Percentiles rank a stretch among this genome's conserved stretches.
These are phyloP conservation scores for Suillus discolor DNA, from an alignment of 768 basidiomycete species.

Conservation along the genomic window DNA sequence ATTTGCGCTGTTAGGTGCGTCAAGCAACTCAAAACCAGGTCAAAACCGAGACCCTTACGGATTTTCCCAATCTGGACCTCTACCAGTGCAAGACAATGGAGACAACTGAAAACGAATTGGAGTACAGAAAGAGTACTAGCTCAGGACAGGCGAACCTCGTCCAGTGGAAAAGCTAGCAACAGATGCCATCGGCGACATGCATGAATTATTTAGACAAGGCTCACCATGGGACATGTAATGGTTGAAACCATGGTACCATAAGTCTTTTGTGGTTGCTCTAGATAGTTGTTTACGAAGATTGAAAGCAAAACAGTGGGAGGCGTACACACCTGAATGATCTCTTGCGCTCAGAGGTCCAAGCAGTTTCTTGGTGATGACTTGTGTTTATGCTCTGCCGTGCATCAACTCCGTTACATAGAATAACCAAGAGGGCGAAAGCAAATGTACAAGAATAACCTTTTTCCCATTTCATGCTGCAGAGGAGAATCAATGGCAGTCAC, in stretches of 20 bases:
- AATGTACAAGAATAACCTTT: slow-evolving; percentile 55
- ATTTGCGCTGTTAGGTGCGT: slow-evolving; percentile 52
- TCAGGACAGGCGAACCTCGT: slow-evolving; percentile 57
- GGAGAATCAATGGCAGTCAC: neutral
- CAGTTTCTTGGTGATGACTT: slow-evolving; percentile 24
- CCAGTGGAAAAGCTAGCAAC: slow-evolving; percentile 75
- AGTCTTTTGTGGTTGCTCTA: slow-evolving; percentile 70
- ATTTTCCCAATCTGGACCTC: slow-evolving; percentile 85
- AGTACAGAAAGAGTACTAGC: neutral
- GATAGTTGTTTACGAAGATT: slow-evolving; percentile 10
- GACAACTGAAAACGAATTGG: slow-evolving; percentile 55
- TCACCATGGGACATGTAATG: slow-evolving; percentile 86
- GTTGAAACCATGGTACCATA: slow-evolving; percentile 91
- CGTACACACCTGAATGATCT: slow-evolving; percentile 53
- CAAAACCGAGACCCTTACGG: slow-evolving; percentile 53
- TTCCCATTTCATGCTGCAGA: slow-evolving; percentile 41
- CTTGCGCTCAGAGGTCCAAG: slow-evolving; percentile 64
- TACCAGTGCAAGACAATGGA: slow-evolving; percentile 83
- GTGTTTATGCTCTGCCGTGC: slow-evolving; percentile 12
- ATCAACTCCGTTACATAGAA: slow-evolving; percentile 33
- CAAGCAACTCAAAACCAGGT: slow-evolving; percentile 11
- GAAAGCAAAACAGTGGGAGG: slow-evolving; percentile 6
- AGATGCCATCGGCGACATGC: slow-evolving; percentile 17
- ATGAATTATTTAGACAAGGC: slow-evolving; percentile 15
- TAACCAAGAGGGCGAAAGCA: slow-evolving; percentile 40